Evolutionary conservation across 2,329 filamentous ascomycete genomes (phyloP).

Genomic region (Curvularia lunata): DNA sequence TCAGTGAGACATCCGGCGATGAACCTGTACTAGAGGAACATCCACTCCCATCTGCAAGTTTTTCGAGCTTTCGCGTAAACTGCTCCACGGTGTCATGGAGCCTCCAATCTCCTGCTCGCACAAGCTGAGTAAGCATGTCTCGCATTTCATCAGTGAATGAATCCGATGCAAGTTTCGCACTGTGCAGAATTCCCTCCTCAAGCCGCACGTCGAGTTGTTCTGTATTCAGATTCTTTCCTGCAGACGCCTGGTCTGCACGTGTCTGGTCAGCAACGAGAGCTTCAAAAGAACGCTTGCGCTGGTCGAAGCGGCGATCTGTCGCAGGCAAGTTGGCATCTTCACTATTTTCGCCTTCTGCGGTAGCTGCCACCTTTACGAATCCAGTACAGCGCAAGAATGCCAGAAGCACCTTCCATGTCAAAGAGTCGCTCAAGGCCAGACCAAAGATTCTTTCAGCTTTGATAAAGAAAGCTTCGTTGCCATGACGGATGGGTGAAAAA

Average conservation of each 20-base stretch:
- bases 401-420: constrained; percentile 22
- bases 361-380: constrained; percentile 7
- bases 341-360: background rate
- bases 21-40: background rate
- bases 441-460: constrained; percentile 14
- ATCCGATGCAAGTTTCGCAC: background rate
- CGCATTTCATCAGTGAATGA: background rate
- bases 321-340: constrained; percentile 1
- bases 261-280: background rate
- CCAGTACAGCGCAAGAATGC: constrained; percentile 16
- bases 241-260: background rate
- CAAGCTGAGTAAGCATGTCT: background rate
- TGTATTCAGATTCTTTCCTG: background rate
- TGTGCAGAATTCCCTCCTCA: background rate
- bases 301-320: constrained; percentile 12
- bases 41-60: background rate
- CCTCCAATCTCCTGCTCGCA: constrained; percentile 1
- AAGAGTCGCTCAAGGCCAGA: constrained; percentile 1
- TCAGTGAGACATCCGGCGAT: background rate
- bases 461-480: constrained; percentile 10
- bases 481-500: constrained; percentile 5
- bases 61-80: background rate
- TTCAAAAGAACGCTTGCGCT: background rate
- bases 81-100: background rate
- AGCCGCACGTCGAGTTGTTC: background rate